These are phyloP conservation scores for Usnea hakonensis DNA, from an alignment of 495 filamentous ascomycete species.

Conservation along the genomic window DNA sequence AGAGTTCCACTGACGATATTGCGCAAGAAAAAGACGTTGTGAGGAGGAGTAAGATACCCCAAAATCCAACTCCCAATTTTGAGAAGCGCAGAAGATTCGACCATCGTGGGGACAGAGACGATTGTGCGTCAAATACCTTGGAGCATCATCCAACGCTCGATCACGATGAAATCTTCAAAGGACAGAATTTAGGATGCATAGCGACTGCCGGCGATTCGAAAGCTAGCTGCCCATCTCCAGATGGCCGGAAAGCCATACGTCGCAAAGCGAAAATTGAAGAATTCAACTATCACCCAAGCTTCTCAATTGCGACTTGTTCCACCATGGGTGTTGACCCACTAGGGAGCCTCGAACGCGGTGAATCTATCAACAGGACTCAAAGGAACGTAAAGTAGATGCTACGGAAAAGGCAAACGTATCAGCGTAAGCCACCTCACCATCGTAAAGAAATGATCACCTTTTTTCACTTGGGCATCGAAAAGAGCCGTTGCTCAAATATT, in stretches of 20 bases:
- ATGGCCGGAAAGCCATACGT: background rate
- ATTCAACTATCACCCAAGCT: background rate
- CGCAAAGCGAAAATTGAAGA: background rate
- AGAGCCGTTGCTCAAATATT: background rate
- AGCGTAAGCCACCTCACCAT: background rate
- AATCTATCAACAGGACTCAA: background rate
- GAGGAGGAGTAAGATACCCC: background rate
- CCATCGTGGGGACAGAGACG: background rate
- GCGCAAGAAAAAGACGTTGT: background rate
- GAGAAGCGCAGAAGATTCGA: background rate
- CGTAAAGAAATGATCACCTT: background rate
- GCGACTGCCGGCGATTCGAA: background rate
- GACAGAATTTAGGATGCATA: no score
- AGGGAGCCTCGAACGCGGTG: background rate
- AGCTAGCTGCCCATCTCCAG: background rate
- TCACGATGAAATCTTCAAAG: no score
- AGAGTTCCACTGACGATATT: background rate
- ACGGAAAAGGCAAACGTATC: background rate
- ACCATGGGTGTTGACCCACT: background rate
- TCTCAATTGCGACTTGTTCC: background rate
- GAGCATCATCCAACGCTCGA: background rate
- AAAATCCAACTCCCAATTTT: background rate
- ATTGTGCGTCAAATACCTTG: background rate
- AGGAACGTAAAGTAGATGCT: background rate
- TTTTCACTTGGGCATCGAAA: background rate